Evolutionary conservation across 805 yeast species (phyloP).

Genomic region (Saturnispora diversa): DNA sequence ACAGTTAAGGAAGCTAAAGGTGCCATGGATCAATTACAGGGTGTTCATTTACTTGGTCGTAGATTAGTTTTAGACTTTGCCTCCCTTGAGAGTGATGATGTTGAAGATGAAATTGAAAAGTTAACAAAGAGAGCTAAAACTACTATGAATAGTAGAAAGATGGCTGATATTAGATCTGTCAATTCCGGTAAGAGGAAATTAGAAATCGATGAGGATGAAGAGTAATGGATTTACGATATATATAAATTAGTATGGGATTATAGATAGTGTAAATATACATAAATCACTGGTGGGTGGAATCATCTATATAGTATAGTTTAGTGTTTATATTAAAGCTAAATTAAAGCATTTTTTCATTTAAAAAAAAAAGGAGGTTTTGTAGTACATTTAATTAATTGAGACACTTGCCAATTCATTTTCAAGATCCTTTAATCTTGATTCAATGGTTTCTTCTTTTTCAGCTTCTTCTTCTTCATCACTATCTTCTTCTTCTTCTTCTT

Average conservation of each 20-base stretch:
- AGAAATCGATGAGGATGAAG: conserved; percentile 45
- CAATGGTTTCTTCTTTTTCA: conserved; percentile 34
- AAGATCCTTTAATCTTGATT: conserved; percentile 30
- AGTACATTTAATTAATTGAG: conserved; percentile 3
- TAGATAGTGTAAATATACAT: no score
- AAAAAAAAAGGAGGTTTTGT: neutral
- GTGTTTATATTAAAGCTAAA: neutral
- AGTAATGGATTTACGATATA: no score
- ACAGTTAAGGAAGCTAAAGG: conserved; percentile 84
- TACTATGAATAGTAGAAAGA: conserved; percentile 71
- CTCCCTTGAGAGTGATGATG: conserved; percentile 69
- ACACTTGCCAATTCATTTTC: conserved; percentile 42
- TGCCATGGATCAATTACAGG: conserved; percentile 89
- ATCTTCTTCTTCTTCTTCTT: conserved; percentile 53
- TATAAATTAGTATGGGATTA: no score
- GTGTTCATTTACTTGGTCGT: conserved; percentile 95
- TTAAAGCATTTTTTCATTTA: neutral
- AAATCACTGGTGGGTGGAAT: no score
- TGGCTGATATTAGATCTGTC: conserved; percentile 57
- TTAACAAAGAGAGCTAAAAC: conserved; percentile 80
- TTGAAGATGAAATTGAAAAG: conserved; percentile 82
- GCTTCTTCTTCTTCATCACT: conserved; percentile 46
- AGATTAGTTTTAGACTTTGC: conserved; percentile 91
- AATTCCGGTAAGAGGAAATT: conserved; percentile 67
- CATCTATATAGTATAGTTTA: neutral